These are phyloP conservation scores for Lumnitzera racemosa DNA, from an alignment of 345 rosid genomes.

Conservation along the genomic window DNA sequence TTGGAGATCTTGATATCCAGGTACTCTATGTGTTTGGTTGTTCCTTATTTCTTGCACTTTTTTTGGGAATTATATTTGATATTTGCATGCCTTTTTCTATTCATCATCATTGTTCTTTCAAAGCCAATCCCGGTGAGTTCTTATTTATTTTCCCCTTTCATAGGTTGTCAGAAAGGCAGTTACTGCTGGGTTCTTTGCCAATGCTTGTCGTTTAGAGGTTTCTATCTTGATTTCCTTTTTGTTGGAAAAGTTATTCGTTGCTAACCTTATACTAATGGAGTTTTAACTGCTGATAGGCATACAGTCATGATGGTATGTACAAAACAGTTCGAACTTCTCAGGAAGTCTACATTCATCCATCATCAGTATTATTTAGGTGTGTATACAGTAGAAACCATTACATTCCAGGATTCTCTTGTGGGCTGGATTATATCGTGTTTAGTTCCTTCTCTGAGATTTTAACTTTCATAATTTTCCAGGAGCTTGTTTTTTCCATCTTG, in stretches of 20 bases:
- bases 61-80: not conserved
- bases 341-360: constrained; percentile 89
- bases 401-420: not conserved
- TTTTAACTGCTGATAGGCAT: constrained; percentile 8
- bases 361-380: constrained; percentile 87
- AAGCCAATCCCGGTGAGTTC: not conserved
- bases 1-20: too few species aligned
- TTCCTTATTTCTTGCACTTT: too few species aligned
- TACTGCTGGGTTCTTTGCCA: constrained; percentile 79
- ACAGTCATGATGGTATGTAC: constrained; percentile 66
- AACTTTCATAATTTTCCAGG: not conserved
- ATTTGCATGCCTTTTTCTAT: not conserved
- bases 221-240: not conserved
- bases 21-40: too few species aligned
- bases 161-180: constrained; percentile 85
- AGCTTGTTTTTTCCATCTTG: not conserved
- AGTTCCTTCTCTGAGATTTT: not conserved
- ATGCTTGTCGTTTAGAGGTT: constrained; percentile 77
- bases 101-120: not conserved
- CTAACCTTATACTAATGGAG: not conserved
- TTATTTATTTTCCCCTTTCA: constrained; percentile 7
- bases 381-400: constrained; percentile 9
- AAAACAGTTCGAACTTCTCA: constrained; percentile 80
- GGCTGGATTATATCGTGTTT: not conserved
- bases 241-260: not conserved